A percentile compares a stretch with the other conserved stretches of the same genome.
These are phyloP conservation scores for Sclerotinia glacialis DNA, from an alignment of 2,329 filamentous ascomycete genomes.

Conservation along the genomic window DNA sequence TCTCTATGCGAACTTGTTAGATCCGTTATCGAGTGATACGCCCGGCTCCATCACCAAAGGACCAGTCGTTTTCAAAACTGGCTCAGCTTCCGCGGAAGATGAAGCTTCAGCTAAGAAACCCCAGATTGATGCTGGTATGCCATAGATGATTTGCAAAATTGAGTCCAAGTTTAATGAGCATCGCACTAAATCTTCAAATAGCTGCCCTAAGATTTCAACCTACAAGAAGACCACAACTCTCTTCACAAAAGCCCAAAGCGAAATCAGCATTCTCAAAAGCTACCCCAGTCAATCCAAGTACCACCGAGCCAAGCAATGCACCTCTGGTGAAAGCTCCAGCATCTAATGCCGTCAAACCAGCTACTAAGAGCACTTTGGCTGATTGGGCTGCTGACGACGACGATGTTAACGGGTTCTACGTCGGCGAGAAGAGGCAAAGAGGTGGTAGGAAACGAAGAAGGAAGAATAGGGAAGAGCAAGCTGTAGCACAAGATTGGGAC, in stretches of 20 bases:
- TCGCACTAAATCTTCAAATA: conserved; percentile 47
- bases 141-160: conserved; percentile 34
- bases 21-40: conserved; percentile 52
- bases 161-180: conserved; percentile 37
- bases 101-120: conserved; percentile 57
- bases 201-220: conserved; percentile 81
- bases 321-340: conserved; percentile 36
- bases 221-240: conserved; percentile 71
- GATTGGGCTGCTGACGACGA: conserved; percentile 87
- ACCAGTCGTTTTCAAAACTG: conserved; percentile 66
- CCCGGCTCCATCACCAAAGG: conserved; percentile 68
- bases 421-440: conserved; percentile 60
- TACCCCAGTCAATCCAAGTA: conserved; percentile 33
- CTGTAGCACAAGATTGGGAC: conserved; percentile 73
- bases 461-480: conserved; percentile 65
- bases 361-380: conserved; percentile 66
- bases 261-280: conserved; percentile 60
- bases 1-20: conserved; percentile 81
- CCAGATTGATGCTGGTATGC: conserved; percentile 58
- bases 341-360: conserved; percentile 42
- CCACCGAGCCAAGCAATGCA: conserved; percentile 33
- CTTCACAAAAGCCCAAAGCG: conserved; percentile 53
- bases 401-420: conserved; percentile 65
- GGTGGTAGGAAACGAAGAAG: conserved; percentile 66
- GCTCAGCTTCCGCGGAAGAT: conserved; percentile 46